Evolutionary conservation across 192 early-diverging fungal genomes (phyloP).

Genomic region (Coemansia erecta): DNA sequence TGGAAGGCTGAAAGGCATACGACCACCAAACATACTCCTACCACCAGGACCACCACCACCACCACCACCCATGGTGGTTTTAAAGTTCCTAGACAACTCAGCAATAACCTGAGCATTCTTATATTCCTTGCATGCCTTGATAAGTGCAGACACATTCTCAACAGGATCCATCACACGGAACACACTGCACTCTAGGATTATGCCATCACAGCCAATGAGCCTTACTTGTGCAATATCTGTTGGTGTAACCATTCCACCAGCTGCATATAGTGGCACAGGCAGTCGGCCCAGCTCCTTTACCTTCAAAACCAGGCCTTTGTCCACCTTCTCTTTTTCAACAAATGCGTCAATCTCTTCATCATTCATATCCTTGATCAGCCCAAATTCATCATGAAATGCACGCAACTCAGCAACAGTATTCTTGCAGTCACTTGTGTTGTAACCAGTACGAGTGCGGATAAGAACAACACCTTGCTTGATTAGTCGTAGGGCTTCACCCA

Average conservation of each 20-base stretch:
- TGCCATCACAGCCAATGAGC: constrained; percentile 94
- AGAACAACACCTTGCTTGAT: constrained; percentile 93
- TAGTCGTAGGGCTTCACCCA: constrained; percentile 85
- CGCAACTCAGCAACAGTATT: constrained; percentile 84
- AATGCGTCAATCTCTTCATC: constrained; percentile 72
- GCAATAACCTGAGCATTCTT: neutral
- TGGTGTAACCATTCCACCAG: constrained; percentile 91
- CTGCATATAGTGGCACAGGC: constrained; percentile 97
- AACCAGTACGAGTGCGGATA: constrained; percentile 93
- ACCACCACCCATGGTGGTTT: no score
- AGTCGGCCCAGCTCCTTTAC: constrained; percentile 77
- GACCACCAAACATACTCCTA: no score
- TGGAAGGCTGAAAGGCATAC: no score
- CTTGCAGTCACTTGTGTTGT: constrained; percentile 86
- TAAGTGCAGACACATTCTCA: constrained; percentile 82
- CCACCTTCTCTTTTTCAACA: constrained; percentile 82
- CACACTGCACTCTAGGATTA: constrained; percentile 89
- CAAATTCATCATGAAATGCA: constrained; percentile 75
- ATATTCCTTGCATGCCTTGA: constrained; percentile 59
- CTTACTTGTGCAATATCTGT: constrained; percentile 97
- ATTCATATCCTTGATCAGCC: constrained; percentile 67
- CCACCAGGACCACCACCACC: no score
- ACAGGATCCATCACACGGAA: constrained; percentile 86
- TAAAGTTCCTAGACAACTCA: constrained; percentile 8
- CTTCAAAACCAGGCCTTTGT: constrained; percentile 80